These are phyloP conservation scores for Chenopodium suecicum DNA, from an alignment of 148 eudicot genomes.

Conservation along the genomic window DNA sequence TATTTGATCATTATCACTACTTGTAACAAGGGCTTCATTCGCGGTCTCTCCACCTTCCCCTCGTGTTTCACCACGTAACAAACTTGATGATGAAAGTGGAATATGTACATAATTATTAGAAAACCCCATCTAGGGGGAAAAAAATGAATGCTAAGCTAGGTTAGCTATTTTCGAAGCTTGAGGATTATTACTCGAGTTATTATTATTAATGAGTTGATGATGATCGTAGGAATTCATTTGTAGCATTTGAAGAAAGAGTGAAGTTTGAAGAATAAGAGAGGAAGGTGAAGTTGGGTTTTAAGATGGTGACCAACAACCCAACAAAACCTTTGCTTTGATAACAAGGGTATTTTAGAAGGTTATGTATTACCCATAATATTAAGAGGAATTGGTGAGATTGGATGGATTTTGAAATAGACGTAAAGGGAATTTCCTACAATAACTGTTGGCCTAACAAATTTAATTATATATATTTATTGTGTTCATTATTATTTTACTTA, in stretches of 20 bases:
- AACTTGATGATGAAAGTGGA: constrained; percentile 1
- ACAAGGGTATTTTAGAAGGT: constrained; percentile 39
- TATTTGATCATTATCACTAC: background rate
- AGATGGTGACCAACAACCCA: constrained; percentile 96
- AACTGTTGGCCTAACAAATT: constrained; percentile 28
- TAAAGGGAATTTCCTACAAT: constrained; percentile 5
- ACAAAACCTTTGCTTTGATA: constrained; percentile 67
- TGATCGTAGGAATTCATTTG: background rate
- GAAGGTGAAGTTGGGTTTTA: constrained; percentile 63
- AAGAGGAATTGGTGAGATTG: constrained; percentile 32
- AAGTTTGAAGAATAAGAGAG: constrained; percentile 34
- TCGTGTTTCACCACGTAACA: background rate
- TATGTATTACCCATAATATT: constrained; percentile 12
- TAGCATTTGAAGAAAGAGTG: constrained; percentile 17
- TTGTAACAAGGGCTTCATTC: constrained; percentile 10
- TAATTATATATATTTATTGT: background rate
- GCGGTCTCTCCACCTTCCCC: constrained; percentile 4
- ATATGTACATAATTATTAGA: background rate
- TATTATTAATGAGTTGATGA: background rate
- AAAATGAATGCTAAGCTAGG: too few species aligned
- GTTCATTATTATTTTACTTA: background rate
- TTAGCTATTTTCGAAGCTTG: background rate
- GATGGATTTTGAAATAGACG: constrained; percentile 11
- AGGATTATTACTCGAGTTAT: background rate
- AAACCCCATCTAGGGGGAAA: background rate